These are phyloP conservation scores for Neofusicoccum sp. DNA, from an alignment of 2,329 filamentous ascomycete species.

Conservation along the genomic window DNA sequence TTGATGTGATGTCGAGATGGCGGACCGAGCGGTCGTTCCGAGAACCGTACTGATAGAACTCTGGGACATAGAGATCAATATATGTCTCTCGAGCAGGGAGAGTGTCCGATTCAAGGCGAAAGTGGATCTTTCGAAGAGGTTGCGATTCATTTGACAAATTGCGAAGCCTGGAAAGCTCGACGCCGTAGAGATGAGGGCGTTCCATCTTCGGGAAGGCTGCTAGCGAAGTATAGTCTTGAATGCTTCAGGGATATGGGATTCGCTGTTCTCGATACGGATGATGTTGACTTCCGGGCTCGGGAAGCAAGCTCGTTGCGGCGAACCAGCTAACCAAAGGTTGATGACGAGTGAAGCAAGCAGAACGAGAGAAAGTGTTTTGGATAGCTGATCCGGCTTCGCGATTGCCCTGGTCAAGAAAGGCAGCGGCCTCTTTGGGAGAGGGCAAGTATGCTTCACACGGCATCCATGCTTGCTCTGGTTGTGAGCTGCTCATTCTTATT, in stretches of 20 bases:
- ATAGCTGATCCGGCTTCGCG: not conserved
- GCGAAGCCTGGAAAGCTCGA: constrained; percentile 16
- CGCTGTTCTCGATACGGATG: constrained; percentile 1
- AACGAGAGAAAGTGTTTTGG: not conserved
- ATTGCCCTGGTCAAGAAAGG: not conserved
- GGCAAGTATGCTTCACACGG: constrained; percentile 34
- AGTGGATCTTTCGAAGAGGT: constrained; percentile 2
- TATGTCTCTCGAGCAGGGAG: not conserved
- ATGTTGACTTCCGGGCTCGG: not conserved
- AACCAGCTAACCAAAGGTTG: not conserved
- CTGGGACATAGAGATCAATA: constrained; percentile 13
- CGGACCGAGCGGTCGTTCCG: constrained; percentile 19
- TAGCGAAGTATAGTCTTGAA: not conserved
- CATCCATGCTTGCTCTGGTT: constrained; percentile 53
- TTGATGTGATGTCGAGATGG: constrained; percentile 35
- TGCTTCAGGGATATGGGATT: not conserved
- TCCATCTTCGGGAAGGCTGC: constrained; percentile 1
- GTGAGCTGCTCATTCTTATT: constrained; percentile 97
- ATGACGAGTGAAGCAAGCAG: not conserved
- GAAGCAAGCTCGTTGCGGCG: not conserved
- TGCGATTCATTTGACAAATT: not conserved
- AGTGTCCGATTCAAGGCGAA: constrained; percentile 3
- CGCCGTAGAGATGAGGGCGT: constrained; percentile 1
- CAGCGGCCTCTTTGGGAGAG: not conserved
- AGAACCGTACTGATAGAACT: not conserved